Evolutionary conservation across 805 yeast genomes (phyloP), one percentile per base, ranked within the genome.

Genomic region (Lachancea meyersii): DNA sequence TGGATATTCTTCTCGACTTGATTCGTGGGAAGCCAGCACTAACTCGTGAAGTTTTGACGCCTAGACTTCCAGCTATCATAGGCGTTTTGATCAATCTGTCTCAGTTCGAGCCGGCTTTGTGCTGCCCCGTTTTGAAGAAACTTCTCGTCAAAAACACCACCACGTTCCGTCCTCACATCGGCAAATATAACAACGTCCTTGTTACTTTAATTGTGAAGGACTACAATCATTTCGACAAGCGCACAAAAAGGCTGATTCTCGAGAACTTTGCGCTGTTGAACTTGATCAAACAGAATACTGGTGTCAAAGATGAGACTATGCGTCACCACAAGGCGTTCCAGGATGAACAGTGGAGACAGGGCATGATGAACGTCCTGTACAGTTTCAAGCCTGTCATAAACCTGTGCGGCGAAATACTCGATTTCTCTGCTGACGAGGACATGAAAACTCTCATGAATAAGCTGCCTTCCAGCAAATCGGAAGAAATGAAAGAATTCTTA

Each of bases 11-110:
- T 14, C 60, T 65, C 42, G 56, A 58, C 23, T 66, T 72, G 36
- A 79, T 82, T 44, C 76, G 84, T 57, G 91, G 87, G 1, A 88
- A 88, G 56, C 86, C 95, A 1, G 80, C 88, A 1, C 70, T 91
- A 32, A 81, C 91, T 2, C 75, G 97, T 58, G 96, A 88, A 56
- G 68, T 83, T 7, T 71, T 87, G 44, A 85, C 95, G 1, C 94
- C 96, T 6, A 80, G 80, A 52, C 67, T 91, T 44, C 77, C 85
- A 8, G 69, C 71, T 2, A 76, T 83, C 33, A 75, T 86, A 45
- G 62, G 74, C 14, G 60, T 73, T 5, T 68, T 80, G 39, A 54
- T 86, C 43, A 77, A 71, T 2, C 49, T 64, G 26, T 52, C 70
- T 10, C 59, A 71, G 27, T 66, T 70, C 7, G 63, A 64, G 16